Percentiles rank a stretch among this genome's conserved stretches.
phyloP scores from a whole-genome alignment of 371 early-diverging fungal species.

The Blastocladiella emersonii region DNA sequence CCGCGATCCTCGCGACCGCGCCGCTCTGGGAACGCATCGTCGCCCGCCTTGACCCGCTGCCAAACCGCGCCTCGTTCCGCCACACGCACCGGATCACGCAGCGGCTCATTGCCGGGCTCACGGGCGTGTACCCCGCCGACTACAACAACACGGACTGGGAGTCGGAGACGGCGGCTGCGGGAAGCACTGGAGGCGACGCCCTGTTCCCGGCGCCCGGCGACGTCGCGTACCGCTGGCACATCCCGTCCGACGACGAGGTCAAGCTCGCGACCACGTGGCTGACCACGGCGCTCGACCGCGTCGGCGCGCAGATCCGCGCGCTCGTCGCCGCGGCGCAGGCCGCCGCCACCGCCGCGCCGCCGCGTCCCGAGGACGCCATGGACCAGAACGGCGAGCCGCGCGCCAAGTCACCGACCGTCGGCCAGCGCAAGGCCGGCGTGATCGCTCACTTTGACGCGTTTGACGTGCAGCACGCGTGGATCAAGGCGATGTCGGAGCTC shows the following conservation, averaged over 20 bases:
- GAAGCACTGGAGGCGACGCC: background rate
- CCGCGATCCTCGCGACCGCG: background rate
- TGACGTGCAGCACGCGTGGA: conserved; percentile 2
- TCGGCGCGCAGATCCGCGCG: background rate
- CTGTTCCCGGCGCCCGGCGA: background rate
- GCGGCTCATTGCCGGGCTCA: background rate
- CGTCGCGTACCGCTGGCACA: background rate
- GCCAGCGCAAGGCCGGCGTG: background rate
- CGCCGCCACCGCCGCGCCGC: too few species aligned
- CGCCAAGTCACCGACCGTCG: too few species aligned
- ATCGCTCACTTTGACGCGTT: background rate
- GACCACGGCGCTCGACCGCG: too few species aligned
- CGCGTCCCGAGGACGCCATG: background rate
- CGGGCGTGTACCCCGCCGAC: background rate
- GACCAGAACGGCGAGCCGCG: background rate
- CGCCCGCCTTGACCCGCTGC: background rate
- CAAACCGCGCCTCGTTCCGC: background rate
- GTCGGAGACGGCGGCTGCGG: background rate
- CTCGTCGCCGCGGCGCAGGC: background rate
- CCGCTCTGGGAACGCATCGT: background rate
- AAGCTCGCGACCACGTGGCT: background rate
- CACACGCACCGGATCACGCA: background rate
- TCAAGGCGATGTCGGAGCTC: background rate
- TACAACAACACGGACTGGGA: background rate
- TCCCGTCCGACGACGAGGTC: background rate